phyloP scores from a whole-genome alignment of 2,329 filamentous ascomycete genomes.

The Pyrenophora teres region DNA sequence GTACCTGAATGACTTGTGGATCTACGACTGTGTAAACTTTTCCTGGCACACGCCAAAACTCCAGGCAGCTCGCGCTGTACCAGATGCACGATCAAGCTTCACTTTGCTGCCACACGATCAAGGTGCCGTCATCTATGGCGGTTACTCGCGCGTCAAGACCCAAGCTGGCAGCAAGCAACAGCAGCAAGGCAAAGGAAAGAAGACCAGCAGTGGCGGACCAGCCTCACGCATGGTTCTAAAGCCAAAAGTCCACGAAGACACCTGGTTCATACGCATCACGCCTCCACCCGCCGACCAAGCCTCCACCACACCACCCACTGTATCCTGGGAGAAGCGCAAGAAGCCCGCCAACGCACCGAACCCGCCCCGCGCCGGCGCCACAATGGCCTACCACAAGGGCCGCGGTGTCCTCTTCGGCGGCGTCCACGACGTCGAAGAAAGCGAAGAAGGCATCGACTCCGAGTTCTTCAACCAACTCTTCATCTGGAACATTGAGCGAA shows the following conservation, averaged over 20 bases:
- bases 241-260: slow-evolving; percentile 91
- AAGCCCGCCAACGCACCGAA: slow-evolving; percentile 86
- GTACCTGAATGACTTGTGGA: slow-evolving; percentile 91
- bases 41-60: slow-evolving; percentile 79
- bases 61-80: slow-evolving; percentile 80
- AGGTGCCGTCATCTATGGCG: slow-evolving; percentile 88
- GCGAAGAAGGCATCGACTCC: slow-evolving; percentile 92
- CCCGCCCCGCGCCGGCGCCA: slow-evolving; percentile 82
- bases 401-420: slow-evolving; percentile 92
- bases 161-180: slow-evolving; percentile 62
- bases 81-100: slow-evolving; percentile 89
- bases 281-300: slow-evolving; percentile 71
- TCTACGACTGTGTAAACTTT: slow-evolving; percentile 89
- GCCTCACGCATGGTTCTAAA: slow-evolving; percentile 75
- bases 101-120: slow-evolving; percentile 88
- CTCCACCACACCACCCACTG: slow-evolving; percentile 67
- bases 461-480: slow-evolving; percentile 95
- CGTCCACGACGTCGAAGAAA: slow-evolving; percentile 89
- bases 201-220: slow-evolving; percentile 60
- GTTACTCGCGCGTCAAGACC: slow-evolving; percentile 89
- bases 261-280: slow-evolving; percentile 85
- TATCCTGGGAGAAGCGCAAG: slow-evolving; percentile 93
- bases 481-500: slow-evolving; percentile 93
- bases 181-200: slow-evolving; percentile 54
- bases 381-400: slow-evolving; percentile 93